Evolutionary conservation across 345 rosid genomes (phyloP), one percentile per base, ranked within the genome.

Genomic region (Kernera saxatilis): DNA sequence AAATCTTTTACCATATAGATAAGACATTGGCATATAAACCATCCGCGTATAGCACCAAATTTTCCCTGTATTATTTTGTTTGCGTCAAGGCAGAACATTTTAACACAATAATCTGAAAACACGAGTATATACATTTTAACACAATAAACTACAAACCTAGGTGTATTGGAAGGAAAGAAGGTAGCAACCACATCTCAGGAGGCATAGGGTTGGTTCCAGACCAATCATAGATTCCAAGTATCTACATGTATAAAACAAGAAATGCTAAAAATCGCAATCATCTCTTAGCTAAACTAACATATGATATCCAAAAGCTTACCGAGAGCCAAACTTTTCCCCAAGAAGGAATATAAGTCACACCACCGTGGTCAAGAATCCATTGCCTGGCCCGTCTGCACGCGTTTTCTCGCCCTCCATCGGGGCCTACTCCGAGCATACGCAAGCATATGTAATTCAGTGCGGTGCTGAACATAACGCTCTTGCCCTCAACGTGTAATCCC

Each of bases 321-420:
- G 94, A 82, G 26, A 91, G 85, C 92, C 88, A 91, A 67, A 84
- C 51, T 77, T 91, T 91, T 12, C 94, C 97, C 97, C 94, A 91
- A 1, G 94, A 83, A 0, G 97, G 97, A 48, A 83, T 83, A 72
- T 5, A 80, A 58, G 83, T 83, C 27, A 69, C 84, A 5, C 97
- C 94, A 37, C 90, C 94, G 49, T 36, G 92, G 64, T 70, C 44
- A 18, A 76, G 81, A 33, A 91, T 84, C 97, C 97, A 91, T 8
- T 75, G 46, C 27, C 88, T 76, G 0, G 88, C 97, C 4, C 56
- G 73, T 17, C 18, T 73, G 56, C 84, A 75, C 10, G 81, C 81
- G 3, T 85, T 82, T 32, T 78, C 67, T 57, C 3, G 56, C 0
- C 85, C 81, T 2, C 73, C 86, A 15, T 78, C 78, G 2, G 64